Evolutionary conservation across 2,329 filamentous ascomycete genomes (phyloP).

Genomic region (Podosphaera fusca): DNA sequence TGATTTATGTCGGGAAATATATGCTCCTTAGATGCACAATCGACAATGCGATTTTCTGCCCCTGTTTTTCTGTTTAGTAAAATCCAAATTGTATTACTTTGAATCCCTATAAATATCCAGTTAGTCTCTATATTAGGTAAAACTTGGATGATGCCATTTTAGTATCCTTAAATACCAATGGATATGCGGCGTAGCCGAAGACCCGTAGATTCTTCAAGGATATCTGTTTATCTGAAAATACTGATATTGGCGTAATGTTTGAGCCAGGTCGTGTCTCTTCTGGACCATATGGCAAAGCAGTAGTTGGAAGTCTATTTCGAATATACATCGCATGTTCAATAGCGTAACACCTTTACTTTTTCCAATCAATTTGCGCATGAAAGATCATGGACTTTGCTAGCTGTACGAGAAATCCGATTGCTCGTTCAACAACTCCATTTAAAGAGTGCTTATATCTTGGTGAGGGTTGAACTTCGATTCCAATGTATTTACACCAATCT

Average conservation of each 20-base stretch:
- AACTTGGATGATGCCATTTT: no score
- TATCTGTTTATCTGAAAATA: background rate
- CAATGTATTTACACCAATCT: no score
- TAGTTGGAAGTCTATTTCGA: no score
- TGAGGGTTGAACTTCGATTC: no score
- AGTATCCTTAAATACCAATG: background rate
- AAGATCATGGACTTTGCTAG: no score
- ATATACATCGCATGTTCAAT: background rate
- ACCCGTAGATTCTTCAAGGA: background rate
- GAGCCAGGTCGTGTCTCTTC: background rate
- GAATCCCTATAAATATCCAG: no score
- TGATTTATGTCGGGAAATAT: background rate
- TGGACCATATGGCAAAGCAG: no score
- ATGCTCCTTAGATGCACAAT: background rate
- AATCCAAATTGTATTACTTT: background rate
- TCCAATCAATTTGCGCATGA: background rate
- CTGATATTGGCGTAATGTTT: background rate
- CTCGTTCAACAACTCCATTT: no score
- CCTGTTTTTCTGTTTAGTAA: background rate
- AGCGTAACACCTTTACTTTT: background rate
- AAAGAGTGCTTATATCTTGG: no score
- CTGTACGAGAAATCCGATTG: no score
- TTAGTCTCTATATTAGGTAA: no score
- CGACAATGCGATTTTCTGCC: no score
- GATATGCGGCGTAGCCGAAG: background rate